Conservation (phyloP, 1,139 yeast genomes). For the Blastobotrys apis region DNA sequence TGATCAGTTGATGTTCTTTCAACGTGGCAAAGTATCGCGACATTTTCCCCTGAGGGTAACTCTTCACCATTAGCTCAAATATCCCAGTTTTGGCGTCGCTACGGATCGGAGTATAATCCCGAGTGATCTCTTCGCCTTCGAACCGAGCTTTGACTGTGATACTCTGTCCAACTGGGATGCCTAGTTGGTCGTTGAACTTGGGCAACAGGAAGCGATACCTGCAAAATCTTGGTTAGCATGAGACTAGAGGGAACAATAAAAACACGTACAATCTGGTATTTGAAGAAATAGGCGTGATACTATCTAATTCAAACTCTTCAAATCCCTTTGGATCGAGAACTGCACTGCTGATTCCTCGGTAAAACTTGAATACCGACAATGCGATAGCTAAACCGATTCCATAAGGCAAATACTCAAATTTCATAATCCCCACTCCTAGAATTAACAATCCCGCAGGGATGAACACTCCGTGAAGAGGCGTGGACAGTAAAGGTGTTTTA, state of each 20-base stretch:
- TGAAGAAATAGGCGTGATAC: slow-evolving; percentile 69
- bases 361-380: slow-evolving; percentile 30
- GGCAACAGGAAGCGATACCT: slow-evolving; percentile 5
- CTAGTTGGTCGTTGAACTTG: slow-evolving; percentile 31
- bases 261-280: slow-evolving; percentile 58
- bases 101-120: slow-evolving; percentile 91
- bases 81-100: slow-evolving; percentile 50
- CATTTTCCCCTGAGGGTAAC: slow-evolving; percentile 81
- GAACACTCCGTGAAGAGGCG: slow-evolving; percentile 33
- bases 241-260: not conserved
- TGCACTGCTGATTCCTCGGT: slow-evolving; percentile 26
- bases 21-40: slow-evolving; percentile 68
- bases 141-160: slow-evolving; percentile 51
- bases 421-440: slow-evolving; percentile 31
- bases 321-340: slow-evolving; percentile 59
- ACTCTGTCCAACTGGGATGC: slow-evolving; percentile 91
- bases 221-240: slow-evolving; percentile 25
- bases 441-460: slow-evolving; percentile 34
- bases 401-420: slow-evolving; percentile 26
- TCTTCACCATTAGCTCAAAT: slow-evolving; percentile 60
- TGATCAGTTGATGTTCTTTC: slow-evolving; percentile 59
- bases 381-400: slow-evolving; percentile 25
- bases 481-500: slow-evolving; percentile 20
- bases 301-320: slow-evolving; percentile 72
- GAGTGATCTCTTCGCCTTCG: slow-evolving; percentile 74